Conservation (phyloP, 2,329 filamentous ascomycete genomes). For the Westerdykella sp. region DNA sequence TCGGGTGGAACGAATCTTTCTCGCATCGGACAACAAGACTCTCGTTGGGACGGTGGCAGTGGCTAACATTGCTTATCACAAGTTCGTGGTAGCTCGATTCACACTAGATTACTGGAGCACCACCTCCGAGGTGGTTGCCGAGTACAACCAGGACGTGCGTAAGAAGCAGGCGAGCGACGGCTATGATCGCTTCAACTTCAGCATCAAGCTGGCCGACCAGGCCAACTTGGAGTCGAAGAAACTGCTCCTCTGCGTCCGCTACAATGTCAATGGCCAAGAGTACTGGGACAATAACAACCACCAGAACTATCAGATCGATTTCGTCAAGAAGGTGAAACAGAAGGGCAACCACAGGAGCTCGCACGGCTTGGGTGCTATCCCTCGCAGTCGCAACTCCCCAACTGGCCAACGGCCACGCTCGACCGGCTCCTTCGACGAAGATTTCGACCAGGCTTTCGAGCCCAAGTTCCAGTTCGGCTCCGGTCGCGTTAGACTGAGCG, state of each 20-base stretch:
- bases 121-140: constrained; percentile 86
- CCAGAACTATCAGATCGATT: constrained; percentile 91
- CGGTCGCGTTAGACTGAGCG: constrained; percentile 46
- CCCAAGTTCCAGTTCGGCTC: constrained; percentile 42
- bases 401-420: constrained; percentile 44
- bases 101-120: constrained; percentile 99
- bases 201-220: constrained; percentile 84
- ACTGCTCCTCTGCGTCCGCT: constrained; percentile 84
- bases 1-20: constrained; percentile 77
- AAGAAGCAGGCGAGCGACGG: constrained; percentile 59
- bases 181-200: constrained; percentile 88
- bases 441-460: constrained; percentile 57
- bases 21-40: constrained; percentile 81
- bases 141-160: constrained; percentile 74
- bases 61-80: constrained; percentile 83
- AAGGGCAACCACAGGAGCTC: constrained; percentile 35
- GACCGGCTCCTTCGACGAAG: constrained; percentile 57
- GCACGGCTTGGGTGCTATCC: constrained; percentile 42
- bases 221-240: constrained; percentile 90
- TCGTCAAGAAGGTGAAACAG: constrained; percentile 68
- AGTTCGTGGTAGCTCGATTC: constrained; percentile 84
- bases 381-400: constrained; percentile 45
- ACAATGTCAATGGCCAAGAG: constrained; percentile 75
- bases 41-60: constrained; percentile 79
- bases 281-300: constrained; percentile 91